Base-by-base conservation (phyloP, 225 moss, liverwort and hornwort species). In the Anthoceros angustus region DNA sequence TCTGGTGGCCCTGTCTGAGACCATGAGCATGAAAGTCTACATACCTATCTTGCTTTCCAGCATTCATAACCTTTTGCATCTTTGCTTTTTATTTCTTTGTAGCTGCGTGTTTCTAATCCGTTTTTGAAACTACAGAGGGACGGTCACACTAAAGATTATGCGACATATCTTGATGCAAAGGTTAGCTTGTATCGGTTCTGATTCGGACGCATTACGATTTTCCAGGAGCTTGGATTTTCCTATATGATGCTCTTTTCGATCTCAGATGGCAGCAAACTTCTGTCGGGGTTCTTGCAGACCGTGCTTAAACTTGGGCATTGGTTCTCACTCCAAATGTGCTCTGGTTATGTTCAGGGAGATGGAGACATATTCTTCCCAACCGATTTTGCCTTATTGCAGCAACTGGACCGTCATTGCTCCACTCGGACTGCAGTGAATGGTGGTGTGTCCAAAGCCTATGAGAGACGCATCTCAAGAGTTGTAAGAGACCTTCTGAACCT, bases 361-460 rank as follows among this genome's bases (percentile, higher is more conserved):
- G 89, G 86, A 16, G 98, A 98, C 72, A 92, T 98, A 62, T 98
- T 98, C 69, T 98, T 98, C 20, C 92, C 92, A 32, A 92, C 98
- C 7, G 87, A 92, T 81, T 98, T 98, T 74, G 73, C 80, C 65
- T 62, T 84, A 23, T 71, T 98, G 72, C 80, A 89, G 69, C 79
- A 75, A 40, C 66, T 98, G 70, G 92, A 98, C 70, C 77, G 84
- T 42, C 75, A 70, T 68, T 84, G 82, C 73, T 78, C 88, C 41
- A 79, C 78, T 61, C 77, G 75, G 12, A 77, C 78, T 62, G 72
- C 61, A 14, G 48, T 72, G 9, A 76, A 74, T 42, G 74, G 18
- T 23, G 55, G 4, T 7, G n/a, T 18, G 10, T 8, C 14, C 55
- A 55, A 23, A 23, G 5, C 32, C 4, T 32, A 4, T 15, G 55